Evolutionary conservation across 768 basidiomycete species (phyloP).

Genomic region (Podaxis mareebaensis): DNA sequence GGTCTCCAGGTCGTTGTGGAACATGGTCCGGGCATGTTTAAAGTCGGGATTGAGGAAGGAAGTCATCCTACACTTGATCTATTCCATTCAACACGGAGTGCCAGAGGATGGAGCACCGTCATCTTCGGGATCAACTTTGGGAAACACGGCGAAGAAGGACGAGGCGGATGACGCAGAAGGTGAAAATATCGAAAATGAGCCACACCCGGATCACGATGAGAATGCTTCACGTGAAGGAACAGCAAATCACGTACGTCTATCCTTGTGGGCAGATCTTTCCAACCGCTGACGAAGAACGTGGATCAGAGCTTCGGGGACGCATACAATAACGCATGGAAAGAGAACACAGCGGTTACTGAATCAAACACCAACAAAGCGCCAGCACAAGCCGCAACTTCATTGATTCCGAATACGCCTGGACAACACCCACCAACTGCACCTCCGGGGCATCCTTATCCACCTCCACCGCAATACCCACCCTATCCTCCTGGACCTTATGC

Average conservation of each 20-base stretch:
- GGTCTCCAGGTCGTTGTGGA: constrained; percentile 71
- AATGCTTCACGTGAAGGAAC: neutral
- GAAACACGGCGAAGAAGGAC: constrained; percentile 12
- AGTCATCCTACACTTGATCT: constrained; percentile 57
- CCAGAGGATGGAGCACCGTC: constrained; percentile 26
- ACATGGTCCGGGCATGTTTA: constrained; percentile 64
- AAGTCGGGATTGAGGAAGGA: constrained; percentile 62
- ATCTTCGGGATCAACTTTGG: neutral
- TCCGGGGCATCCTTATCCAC: constrained; percentile 18
- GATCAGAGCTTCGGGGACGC: constrained; percentile 48
- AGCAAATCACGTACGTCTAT: constrained; percentile 11
- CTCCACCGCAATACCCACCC: constrained; percentile 21
- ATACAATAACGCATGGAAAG: constrained; percentile 64
- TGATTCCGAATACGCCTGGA: constrained; percentile 4
- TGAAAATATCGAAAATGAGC: constrained; percentile 15
- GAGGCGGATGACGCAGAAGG: constrained; percentile 22
- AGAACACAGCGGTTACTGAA: constrained; percentile 47
- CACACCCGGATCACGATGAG: constrained; percentile 1
- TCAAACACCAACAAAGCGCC: constrained; percentile 14
- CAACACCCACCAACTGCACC: constrained; percentile 15
- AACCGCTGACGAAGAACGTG: constrained; percentile 14
- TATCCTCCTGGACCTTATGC: constrained; percentile 25
- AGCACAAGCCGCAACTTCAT: constrained; percentile 11
- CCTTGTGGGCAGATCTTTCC: neutral
- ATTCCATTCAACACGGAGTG: constrained; percentile 56